Evolutionary conservation across 108 stramenopile species (phyloP).

Genomic region (Nannochloropsis salina): DNA sequence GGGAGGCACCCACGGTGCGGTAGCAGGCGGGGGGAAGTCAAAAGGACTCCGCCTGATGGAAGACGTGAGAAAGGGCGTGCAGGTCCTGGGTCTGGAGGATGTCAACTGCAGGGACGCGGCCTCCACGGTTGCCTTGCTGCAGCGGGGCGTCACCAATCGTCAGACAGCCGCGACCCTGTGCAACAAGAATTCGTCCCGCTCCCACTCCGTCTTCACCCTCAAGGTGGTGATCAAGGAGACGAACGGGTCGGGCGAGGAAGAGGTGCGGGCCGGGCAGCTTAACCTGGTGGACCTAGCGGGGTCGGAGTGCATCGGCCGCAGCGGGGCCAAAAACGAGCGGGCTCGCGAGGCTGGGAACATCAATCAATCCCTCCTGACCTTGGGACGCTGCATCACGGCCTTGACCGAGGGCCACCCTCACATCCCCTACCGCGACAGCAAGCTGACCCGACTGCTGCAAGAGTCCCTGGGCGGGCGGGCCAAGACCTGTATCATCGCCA

Average conservation of each 20-base stretch:
- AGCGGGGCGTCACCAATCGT: constrained; percentile 54
- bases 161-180: constrained; percentile 60
- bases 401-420: constrained; percentile 60
- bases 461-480: constrained; percentile 62
- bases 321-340: constrained; percentile 52
- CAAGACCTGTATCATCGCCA: constrained; percentile 64
- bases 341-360: constrained; percentile 50
- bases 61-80: constrained; percentile 40
- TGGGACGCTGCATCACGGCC: constrained; percentile 66
- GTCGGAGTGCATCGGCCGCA: constrained; percentile 61
- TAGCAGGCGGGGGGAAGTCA: background rate
- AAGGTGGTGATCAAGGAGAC: constrained; percentile 62
- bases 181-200: constrained; percentile 55
- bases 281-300: constrained; percentile 67
- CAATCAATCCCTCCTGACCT: constrained; percentile 59
- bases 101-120: constrained; percentile 41
- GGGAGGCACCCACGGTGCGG: background rate
- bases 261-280: constrained; percentile 59
- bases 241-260: constrained; percentile 57
- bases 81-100: constrained; percentile 59
- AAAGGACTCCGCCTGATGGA: background rate
- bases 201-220: constrained; percentile 60
- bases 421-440: constrained; percentile 65
- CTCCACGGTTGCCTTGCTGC: constrained; percentile 55
- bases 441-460: constrained; percentile 61